Percentiles rank a stretch among this genome's conserved stretches.
These are phyloP conservation scores for Avicennia marina DNA, from an alignment of 257 asterid species.

Conservation along the genomic window DNA sequence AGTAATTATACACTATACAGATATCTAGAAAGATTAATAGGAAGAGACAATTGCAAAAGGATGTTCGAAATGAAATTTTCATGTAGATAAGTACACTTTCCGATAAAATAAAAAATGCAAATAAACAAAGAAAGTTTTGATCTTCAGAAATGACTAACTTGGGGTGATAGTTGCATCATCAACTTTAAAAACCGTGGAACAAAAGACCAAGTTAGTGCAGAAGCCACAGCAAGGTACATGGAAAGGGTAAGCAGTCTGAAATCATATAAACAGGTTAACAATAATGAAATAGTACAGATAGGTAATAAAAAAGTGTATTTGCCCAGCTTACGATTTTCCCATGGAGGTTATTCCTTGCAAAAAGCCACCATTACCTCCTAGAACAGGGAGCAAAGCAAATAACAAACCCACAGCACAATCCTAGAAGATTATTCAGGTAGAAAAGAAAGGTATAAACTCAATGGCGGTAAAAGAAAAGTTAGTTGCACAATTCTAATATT, in stretches of 20 bases:
- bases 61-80: background rate
- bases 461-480: background rate
- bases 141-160: constrained; percentile 46
- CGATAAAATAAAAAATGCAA: background rate
- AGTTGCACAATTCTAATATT: background rate
- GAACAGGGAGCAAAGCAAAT: constrained; percentile 90
- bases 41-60: background rate
- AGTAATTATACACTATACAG: too few species aligned
- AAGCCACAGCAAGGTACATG: constrained; percentile 62
- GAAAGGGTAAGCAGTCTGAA: constrained; percentile 71
- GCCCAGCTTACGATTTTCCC: constrained; percentile 74
- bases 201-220: constrained; percentile 74
- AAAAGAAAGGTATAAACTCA: background rate
- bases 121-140: background rate
- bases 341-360: constrained; percentile 77
- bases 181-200: constrained; percentile 83
- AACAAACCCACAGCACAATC: constrained; percentile 96
- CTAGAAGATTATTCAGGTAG: constrained; percentile 32
- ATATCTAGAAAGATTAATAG: background rate
- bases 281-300: constrained; percentile 7
- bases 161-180: constrained; percentile 79
- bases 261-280: constrained; percentile 16
- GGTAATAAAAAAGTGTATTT: background rate
- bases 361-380: constrained; percentile 88
- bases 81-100: constrained; percentile 4